These are phyloP conservation scores for Cryptococcus neoformans DNA, from an alignment of 1,284 basidiomycete species.

Conservation along the genomic window DNA sequence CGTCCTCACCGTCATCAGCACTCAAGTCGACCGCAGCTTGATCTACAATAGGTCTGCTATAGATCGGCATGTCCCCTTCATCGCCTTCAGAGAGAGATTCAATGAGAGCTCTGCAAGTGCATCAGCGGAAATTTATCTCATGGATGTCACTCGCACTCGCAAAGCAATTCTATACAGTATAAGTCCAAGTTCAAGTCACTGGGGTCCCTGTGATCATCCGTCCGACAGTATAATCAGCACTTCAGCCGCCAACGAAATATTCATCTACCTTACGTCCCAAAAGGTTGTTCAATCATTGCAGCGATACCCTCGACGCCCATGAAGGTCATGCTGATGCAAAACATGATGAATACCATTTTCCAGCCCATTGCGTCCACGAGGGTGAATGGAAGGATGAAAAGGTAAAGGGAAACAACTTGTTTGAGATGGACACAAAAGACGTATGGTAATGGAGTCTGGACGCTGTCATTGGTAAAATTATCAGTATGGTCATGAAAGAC, in stretches of 20 bases:
- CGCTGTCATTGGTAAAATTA: neutral
- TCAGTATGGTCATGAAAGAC: neutral
- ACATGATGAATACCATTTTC: slow-evolving; percentile 69
- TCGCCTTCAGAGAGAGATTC: slow-evolving; percentile 70
- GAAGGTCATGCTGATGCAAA: slow-evolving; percentile 67
- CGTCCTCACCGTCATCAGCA: slow-evolving; percentile 25
- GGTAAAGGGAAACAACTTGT: slow-evolving; percentile 84
- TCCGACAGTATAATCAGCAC: neutral
- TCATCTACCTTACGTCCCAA: slow-evolving; percentile 33
- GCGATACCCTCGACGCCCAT: slow-evolving; percentile 94
- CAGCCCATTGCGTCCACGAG: slow-evolving; percentile 63
- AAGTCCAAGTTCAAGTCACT: slow-evolving; percentile 56
- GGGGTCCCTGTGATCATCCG: slow-evolving; percentile 49
- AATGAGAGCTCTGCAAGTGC: slow-evolving; percentile 62
- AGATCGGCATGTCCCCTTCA: slow-evolving; percentile 19
- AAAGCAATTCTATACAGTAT: slow-evolving; percentile 77
- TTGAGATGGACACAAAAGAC: slow-evolving; percentile 75
- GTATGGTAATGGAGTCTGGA: slow-evolving; percentile 45
- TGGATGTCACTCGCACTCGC: slow-evolving; percentile 80
- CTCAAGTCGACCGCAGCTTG: slow-evolving; percentile 18
- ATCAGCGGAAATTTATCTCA: too few relatives aligned
- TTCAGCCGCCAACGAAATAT: slow-evolving; percentile 52
- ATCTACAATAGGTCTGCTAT: slow-evolving; percentile 7
- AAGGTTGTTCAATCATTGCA: slow-evolving; percentile 85
- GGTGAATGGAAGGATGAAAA: slow-evolving; percentile 80